Evolutionary conservation across 2,329 filamentous ascomycete genomes (phyloP).

Genomic region (Aschersonia sp.): DNA sequence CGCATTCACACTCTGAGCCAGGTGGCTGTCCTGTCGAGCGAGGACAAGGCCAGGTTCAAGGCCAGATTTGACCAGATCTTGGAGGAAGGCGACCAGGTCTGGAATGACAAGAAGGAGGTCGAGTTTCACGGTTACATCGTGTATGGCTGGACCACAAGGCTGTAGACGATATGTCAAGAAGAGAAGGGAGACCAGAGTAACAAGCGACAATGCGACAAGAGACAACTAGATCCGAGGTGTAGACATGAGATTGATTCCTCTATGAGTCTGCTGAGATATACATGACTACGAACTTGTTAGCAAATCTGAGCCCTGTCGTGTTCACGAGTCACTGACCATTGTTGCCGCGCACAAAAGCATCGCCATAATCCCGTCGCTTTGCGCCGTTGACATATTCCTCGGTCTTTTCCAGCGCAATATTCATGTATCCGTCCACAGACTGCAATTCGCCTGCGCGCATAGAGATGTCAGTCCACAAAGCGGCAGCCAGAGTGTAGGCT

Average conservation of each 20-base stretch:
- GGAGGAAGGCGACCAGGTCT: conserved; percentile 34
- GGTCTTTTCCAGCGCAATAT: conserved; percentile 94
- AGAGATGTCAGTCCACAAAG: not conserved
- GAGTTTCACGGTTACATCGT: conserved; percentile 50
- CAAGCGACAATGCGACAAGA: not conserved
- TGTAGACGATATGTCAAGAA: conserved; percentile 13
- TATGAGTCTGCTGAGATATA: conserved; percentile 52
- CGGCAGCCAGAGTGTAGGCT: no score
- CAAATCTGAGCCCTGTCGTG: not conserved
- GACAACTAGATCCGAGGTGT: no score
- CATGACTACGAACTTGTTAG: conserved; percentile 36
- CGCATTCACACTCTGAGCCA: conserved; percentile 54
- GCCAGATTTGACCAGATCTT: conserved; percentile 39
- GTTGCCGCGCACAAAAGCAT: conserved; percentile 92
- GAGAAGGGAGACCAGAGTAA: not conserved
- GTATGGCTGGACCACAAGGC: conserved; percentile 44
- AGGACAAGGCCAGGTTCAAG: conserved; percentile 31
- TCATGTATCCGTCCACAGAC: conserved; percentile 98
- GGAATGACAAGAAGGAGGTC: conserved; percentile 47
- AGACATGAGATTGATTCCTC: no score
- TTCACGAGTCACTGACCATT: conserved; percentile 48
- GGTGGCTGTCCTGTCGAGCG: conserved; percentile 42
- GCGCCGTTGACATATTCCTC: conserved; percentile 81
- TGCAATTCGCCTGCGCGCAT: conserved; percentile 64
- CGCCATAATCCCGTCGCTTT: conserved; percentile 72